A percentile compares a stretch with the other conserved stretches of the same genome.
Evolutionary conservation across 2,329 filamentous ascomycete genomes (phyloP).

Genomic region (Aureobasidium musti): DNA sequence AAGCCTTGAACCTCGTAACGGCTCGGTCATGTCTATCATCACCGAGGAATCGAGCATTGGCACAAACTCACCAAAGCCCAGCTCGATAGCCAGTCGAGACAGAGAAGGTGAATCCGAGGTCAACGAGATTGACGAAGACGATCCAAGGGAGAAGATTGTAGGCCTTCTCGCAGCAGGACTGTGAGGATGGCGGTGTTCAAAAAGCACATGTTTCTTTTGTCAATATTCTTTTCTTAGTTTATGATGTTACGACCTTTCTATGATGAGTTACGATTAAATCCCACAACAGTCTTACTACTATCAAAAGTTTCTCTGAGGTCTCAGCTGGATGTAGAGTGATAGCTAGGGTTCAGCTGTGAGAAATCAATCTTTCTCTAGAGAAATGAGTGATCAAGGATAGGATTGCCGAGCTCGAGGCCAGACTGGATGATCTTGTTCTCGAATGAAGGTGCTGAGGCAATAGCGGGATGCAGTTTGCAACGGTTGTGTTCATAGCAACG

Average conservation of each 20-base stretch:
- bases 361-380: neutral
- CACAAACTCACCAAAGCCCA: neutral
- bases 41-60: constrained; percentile 22
- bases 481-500: constrained; percentile 9
- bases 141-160: constrained; percentile 25
- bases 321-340: neutral
- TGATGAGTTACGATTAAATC: constrained; percentile 10
- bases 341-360: neutral
- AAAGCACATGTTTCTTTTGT: constrained; percentile 10
- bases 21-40: constrained; percentile 22
- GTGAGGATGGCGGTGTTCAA: neutral
- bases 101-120: constrained; percentile 18
- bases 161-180: constrained; percentile 22
- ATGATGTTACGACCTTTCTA: constrained; percentile 1
- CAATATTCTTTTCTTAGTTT: neutral
- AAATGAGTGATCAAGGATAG: neutral
- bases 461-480: constrained; percentile 5
- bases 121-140: constrained; percentile 24
- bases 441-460: neutral
- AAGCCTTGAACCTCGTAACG: neutral
- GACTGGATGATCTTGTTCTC: neutral
- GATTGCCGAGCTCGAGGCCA: neutral
- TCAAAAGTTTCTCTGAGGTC: neutral
- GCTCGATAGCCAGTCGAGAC: neutral
- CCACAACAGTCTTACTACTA: neutral